Base-by-base conservation (phyloP, 164 flowering plant genomes). In the Warburgia ugandensis region DNA sequence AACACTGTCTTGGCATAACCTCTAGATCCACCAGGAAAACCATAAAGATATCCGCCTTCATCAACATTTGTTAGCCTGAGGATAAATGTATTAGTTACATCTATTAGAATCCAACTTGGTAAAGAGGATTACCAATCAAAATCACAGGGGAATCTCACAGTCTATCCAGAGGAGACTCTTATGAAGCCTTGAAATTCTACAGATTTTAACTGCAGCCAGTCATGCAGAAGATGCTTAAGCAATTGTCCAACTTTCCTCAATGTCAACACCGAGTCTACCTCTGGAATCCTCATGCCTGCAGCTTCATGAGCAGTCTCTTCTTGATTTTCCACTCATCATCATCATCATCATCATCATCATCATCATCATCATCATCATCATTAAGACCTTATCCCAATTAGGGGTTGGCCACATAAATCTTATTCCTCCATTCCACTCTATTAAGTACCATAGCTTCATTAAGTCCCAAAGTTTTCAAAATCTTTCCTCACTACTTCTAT, bases 241-340 rank as follows among this genome's bases (percentile, higher is more conserved):
- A 11, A 4, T 20, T 37, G 16, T 45, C 8, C 16, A 26, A 27
- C 30, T 45, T 26, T 12, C 31, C 21, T 45, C 2, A 27, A 60
- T 49, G 96, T 92, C 83, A 88, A 76, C 1, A 92, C 99, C 4
- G 96, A 85, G 55, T 92, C 99, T 14, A 92, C 97, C 76, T 92
- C 95, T 25, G 89, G 38, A 58, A 81, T 55, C 32, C 25, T 66
- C 35, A 28, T 52, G 51, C 48, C 71, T 45, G 51, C 58, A 43
- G 52, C 47, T 5, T 58, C 67, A 31, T 56, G 35, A 23, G 14
- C 53, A 12, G 45, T 27, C 50, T 68, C 79, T 59, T 56, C 76
- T 45, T 55, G 55, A 57, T 73, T 49, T n/a, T n/a, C n/a, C n/a
- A n/a, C n/a, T n/a, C n/a, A n/a, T n/a, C n/a, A n/a, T n/a, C n/a